Base-by-base conservation (phyloP, 1,284 basidiomycete genomes). In the Malassezia slooffiae region DNA sequence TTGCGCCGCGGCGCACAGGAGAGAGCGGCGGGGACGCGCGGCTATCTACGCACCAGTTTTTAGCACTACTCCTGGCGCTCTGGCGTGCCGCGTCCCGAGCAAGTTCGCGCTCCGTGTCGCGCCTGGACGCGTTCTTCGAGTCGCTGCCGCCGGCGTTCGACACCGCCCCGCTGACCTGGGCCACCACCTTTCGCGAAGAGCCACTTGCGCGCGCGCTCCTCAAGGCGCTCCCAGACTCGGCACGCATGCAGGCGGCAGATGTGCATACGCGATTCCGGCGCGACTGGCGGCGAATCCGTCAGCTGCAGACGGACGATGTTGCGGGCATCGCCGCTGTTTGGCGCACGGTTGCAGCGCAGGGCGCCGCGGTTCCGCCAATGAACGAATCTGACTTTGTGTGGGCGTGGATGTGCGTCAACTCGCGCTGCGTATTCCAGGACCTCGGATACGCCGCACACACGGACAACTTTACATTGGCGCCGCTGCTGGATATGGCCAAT, bases 401-500 rank as follows among this genome's bases (percentile, higher is more conserved):
- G 57, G 57, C 54, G 4, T 66, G 61, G 61, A 44, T 57, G 8
- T 61, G 62, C 46, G 53, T 60, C 41, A 64, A 60, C 30, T 55
- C 63, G 10, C 58, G 64, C n/a, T 67, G 61, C 36, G 47, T 67
- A 28, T 63, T 54, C 28, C 21, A 56, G 11, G 58, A 57, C 6
- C 53, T 66, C 6, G 38, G 44, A 2, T 50, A 62, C 7, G 50
- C 43, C 9, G 38, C 52, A 12, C 62, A 62, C 20, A 41, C 42
- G 10, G 60, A 67, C 52, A 67, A 67, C 32, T 57, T 67, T 33
- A 64, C 64, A 2, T 35, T 67, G 4, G 62, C 60, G 11, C 62
- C 64, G 1, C 23, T 67, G 41, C 59, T 67, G 9, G 64, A 67
- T 24, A 66, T 67, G 64, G 60, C 62, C 22, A 67, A 67, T 33